phyloP scores from a whole-genome alignment of 768 basidiomycete genomes.

The Macrolepiota fuliginosa region DNA sequence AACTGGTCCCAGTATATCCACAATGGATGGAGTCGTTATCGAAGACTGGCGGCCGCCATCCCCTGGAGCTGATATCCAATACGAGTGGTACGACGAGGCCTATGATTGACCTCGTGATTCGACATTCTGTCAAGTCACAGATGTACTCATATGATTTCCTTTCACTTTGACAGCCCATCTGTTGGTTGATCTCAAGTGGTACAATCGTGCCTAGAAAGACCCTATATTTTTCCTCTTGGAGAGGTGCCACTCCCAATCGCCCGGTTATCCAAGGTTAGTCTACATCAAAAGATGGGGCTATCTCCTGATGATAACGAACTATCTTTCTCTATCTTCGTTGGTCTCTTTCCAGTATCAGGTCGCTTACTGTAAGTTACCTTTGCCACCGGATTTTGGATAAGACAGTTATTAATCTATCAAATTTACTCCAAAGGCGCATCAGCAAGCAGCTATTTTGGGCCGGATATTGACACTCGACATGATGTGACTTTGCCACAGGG shows the following conservation, averaged over 20 bases:
- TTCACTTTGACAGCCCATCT: not conserved
- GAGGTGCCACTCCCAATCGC: not conserved
- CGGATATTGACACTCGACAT: not conserved
- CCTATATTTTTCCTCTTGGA: not conserved
- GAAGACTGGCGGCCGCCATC: slow-evolving; percentile 45
- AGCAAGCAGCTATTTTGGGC: not conserved
- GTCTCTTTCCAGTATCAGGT: not conserved
- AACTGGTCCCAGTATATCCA: not conserved
- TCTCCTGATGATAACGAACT: not conserved
- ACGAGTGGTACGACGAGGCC: slow-evolving; percentile 36
- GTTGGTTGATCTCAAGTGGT: not conserved
- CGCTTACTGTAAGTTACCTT: slow-evolving; percentile 1
- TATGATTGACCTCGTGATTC: slow-evolving; percentile 27
- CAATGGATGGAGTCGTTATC: slow-evolving; percentile 30
- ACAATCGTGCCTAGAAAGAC: slow-evolving; percentile 1
- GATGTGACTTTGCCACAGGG: not conserved
- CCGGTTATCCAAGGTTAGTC: not conserved
- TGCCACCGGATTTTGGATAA: not conserved
- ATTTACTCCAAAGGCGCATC: not conserved
- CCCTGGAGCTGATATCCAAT: slow-evolving; percentile 18
- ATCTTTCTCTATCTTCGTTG: not conserved
- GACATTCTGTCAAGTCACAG: not conserved
- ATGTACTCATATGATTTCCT: not conserved
- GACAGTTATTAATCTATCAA: not conserved
- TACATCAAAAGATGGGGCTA: not conserved